A percentile compares a stretch with the other conserved stretches of the same genome.
These are phyloP conservation scores for Trichosporon inkin DNA, from an alignment of 1,284 basidiomycete genomes.

Conservation along the genomic window DNA sequence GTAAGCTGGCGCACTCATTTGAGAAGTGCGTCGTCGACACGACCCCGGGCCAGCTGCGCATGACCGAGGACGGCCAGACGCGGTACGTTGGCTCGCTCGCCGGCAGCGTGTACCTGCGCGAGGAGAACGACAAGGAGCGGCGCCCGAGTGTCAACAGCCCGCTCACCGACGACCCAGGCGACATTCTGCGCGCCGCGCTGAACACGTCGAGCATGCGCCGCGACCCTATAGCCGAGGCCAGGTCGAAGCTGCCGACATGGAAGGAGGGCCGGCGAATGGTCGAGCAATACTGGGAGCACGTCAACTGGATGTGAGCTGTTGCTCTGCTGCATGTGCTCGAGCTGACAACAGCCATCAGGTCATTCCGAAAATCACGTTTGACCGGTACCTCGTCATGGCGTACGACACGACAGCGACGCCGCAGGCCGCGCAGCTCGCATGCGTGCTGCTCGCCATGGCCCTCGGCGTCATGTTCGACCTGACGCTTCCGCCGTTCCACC, in stretches of 20 bases:
- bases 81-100: constrained; percentile 43
- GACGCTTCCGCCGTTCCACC: constrained; percentile 41
- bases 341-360: constrained; percentile 30
- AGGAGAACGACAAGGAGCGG: constrained; percentile 20
- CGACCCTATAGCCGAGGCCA: constrained; percentile 1
- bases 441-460: constrained; percentile 48
- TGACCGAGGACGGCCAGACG: constrained; percentile 34
- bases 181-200: not conserved
- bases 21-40: constrained; percentile 13
- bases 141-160: constrained; percentile 3
- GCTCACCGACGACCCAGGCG: not conserved
- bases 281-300: constrained; percentile 48
- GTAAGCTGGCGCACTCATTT: constrained; percentile 6
- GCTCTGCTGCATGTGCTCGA: not conserved
- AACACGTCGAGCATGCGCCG: constrained; percentile 3
- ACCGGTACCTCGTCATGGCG: constrained; percentile 44
- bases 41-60: constrained; percentile 43
- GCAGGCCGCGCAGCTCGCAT: constrained; percentile 48
- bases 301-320: constrained; percentile 46
- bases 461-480: constrained; percentile 49
- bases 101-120: constrained; percentile 36
- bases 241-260: constrained; percentile 38
- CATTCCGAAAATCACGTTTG: constrained; percentile 42
- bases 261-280: constrained; percentile 39
- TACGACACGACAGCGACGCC: constrained; percentile 37